Evolutionary conservation across 441 rosid genomes (phyloP).

Genomic region (Gossypium lobatum): DNA sequence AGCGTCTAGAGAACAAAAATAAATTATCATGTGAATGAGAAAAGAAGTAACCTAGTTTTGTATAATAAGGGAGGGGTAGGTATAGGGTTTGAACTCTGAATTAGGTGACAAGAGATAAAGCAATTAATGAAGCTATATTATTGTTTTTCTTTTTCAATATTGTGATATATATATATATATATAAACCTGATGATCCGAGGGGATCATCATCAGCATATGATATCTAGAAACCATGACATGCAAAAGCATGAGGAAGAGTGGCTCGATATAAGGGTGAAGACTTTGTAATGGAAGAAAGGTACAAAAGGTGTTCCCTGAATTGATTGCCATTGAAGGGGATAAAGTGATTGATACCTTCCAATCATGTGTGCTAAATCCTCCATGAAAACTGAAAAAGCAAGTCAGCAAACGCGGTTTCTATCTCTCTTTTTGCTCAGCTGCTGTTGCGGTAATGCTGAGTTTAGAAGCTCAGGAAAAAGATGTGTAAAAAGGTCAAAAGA

Average conservation of each 20-base stretch:
- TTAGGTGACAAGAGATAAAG: no score
- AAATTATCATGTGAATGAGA: background rate
- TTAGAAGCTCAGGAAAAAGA: background rate
- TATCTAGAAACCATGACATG: background rate
- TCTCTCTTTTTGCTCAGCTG: background rate
- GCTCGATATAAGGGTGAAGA: background rate
- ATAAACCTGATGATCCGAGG: background rate
- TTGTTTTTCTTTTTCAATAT: background rate
- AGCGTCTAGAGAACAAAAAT: background rate
- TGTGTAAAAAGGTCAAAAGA: conserved; percentile 12
- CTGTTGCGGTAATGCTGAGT: background rate
- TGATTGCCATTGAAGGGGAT: background rate
- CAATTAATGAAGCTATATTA: background rate
- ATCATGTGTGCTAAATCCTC: background rate
- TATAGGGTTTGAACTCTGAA: no score
- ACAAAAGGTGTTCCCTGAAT: background rate
- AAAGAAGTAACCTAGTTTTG: background rate
- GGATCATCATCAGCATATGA: background rate
- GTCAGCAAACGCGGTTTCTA: conserved; percentile 6
- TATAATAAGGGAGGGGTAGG: no score
- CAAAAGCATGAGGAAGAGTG: background rate
- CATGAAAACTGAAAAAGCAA: background rate
- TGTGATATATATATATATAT: no score
- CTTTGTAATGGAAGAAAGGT: background rate
- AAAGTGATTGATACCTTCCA: background rate